Evolutionary conservation across 2,329 filamentous ascomycete species (phyloP), one percentile per base, ranked within the genome.

Genomic region (Alternaria sp.): DNA sequence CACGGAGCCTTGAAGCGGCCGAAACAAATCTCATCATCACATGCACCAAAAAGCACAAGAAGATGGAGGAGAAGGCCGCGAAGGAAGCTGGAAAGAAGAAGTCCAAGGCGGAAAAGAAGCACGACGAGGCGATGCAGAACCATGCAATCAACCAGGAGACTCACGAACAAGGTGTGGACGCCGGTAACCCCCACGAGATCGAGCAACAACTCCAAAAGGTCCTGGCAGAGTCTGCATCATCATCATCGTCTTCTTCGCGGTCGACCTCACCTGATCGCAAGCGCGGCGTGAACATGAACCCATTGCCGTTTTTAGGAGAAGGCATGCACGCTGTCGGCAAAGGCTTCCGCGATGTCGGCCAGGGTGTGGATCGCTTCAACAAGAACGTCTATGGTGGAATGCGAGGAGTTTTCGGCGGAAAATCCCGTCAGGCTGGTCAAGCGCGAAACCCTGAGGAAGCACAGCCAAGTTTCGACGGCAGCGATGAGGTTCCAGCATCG

Each of bases 21-120:
- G 91, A 98, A 79, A 97, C 93, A 0, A 89, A 93, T 21, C 83
- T 99, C 44, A 92, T 99, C 70, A 90, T 89, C 62, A 85, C 85
- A 49, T 94, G 92, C 59, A 94, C 94, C 75, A 93, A 90, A 76
- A 89, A 89, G 14, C 89, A 97, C 70, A 82, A 91, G n/a, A 91
- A 95, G 75, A 84, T 89, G 72, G 77, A 85, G 59, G 84, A 87
- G 55, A 87, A 88, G 7, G 90, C 89, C 45, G 94, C 92, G 76
- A 86, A 86, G 68, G 81, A 83, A 2, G 88, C 89, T n/a, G 87
- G 84, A 50, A 85, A 84, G 61, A 81, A 84, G 55, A 85, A 83
- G 61, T 79, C 82, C 26, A 85, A 85, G 60, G 80, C 82, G 0
- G 79, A 86, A 53, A 85, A 86, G 55, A 87, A 88, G 60, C 86